Conservation (phyloP, 1,139 yeast genomes). For the Meyerozyma guilliermondii region DNA sequence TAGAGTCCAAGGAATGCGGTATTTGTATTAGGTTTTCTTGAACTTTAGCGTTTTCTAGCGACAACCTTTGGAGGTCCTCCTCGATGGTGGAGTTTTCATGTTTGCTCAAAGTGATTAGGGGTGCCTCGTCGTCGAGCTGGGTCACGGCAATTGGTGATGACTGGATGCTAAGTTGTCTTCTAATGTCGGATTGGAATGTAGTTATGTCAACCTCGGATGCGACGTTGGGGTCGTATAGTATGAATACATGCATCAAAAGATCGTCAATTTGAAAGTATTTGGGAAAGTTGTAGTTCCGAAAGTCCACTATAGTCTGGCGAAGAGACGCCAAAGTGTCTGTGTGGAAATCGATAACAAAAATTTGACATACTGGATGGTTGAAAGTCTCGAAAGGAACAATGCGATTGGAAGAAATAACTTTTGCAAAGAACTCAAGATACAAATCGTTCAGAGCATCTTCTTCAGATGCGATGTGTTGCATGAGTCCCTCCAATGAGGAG, state of each 20-base stretch:
- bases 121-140: conserved; percentile 5
- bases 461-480: conserved; percentile 15
- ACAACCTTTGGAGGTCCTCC: conserved; percentile 43
- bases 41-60: conserved; percentile 15
- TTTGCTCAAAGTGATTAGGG: conserved; percentile 16
- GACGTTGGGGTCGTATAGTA: conserved; percentile 28
- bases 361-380: conserved; percentile 81
- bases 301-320: conserved; percentile 26
- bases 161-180: conserved; percentile 20
- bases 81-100: conserved; percentile 47
- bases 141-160: conserved; percentile 24
- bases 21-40: not conserved
- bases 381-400: conserved; percentile 83
- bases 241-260: conserved; percentile 43
- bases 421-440: conserved; percentile 57
- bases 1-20: conserved; percentile 9
- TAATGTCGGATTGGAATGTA: conserved; percentile 27
- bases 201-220: conserved; percentile 13
- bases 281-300: conserved; percentile 46
- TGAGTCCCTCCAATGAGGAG: conserved; percentile 32
- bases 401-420: conserved; percentile 55
- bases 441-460: conserved; percentile 19
- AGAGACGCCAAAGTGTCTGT: conserved; percentile 47
- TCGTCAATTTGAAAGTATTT: conserved; percentile 56
- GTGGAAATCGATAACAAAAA: conserved; percentile 55